Conservation (phyloP, 148 eudicot genomes). For the Camellia japonica region DNA sequence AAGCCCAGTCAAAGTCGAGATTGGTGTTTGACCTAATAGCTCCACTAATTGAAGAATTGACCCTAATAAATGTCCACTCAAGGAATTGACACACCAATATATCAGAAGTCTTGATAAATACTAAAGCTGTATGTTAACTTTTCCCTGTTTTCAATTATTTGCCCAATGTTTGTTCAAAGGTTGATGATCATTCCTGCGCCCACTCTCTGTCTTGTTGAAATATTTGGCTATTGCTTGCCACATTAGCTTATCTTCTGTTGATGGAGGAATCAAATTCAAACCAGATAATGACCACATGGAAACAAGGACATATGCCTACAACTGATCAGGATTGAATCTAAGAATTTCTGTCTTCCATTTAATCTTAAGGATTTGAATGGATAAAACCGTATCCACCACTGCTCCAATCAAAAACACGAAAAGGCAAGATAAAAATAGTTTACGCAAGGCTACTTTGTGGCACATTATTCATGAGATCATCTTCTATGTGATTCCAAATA, state of each 20-base stretch:
- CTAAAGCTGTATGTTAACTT: neutral
- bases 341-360: neutral
- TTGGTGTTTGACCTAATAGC: neutral
- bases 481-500: neutral
- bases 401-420: neutral
- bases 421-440: neutral
- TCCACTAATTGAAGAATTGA: neutral
- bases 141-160: neutral
- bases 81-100: neutral
- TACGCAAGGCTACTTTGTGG: neutral
- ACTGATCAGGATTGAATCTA: neutral
- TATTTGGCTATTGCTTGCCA: neutral
- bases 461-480: neutral
- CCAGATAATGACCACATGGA: neutral
- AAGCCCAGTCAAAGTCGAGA: neutral
- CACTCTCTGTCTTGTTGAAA: neutral
- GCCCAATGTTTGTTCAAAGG: neutral
- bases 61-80: neutral
- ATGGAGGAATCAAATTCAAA: neutral
- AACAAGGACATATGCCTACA: neutral
- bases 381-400: slow-evolving; percentile 1
- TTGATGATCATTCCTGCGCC: neutral
- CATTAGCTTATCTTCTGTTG: neutral
- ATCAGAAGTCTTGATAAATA: neutral
- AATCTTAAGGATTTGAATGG: neutral